Evolutionary conservation across 768 basidiomycete species (phyloP).

Genomic region (Imleria badia): DNA sequence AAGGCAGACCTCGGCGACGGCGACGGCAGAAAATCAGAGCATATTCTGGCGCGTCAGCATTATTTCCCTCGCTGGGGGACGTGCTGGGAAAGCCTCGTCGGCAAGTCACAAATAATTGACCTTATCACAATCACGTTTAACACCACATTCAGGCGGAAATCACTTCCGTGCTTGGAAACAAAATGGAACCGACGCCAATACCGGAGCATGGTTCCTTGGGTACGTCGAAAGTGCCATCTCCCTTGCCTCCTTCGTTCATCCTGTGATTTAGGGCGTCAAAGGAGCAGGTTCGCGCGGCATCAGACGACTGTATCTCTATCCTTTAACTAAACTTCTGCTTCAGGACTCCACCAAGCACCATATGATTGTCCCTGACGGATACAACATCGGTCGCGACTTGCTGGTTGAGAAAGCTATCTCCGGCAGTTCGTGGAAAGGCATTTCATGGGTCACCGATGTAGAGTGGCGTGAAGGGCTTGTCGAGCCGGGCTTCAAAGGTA

Average conservation of each 20-base stretch:
- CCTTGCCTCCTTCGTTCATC: neutral
- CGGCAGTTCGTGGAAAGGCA: conserved; percentile 60
- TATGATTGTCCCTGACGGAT: conserved; percentile 74
- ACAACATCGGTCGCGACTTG: conserved; percentile 80
- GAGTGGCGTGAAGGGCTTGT: conserved; percentile 74
- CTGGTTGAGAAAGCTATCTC: conserved; percentile 65
- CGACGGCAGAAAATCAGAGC: conserved; percentile 63
- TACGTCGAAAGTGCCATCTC: conserved; percentile 32
- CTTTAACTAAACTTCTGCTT: conserved; percentile 1
- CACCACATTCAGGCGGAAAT: conserved; percentile 59
- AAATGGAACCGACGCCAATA: conserved; percentile 70
- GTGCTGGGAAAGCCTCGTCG: conserved; percentile 84
- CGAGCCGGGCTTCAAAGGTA: conserved; percentile 67
- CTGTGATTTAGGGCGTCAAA: conserved; percentile 58
- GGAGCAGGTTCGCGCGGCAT: conserved; percentile 48
- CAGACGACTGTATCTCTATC: neutral
- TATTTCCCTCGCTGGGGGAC: conserved; percentile 81
- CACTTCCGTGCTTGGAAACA: conserved; percentile 91
- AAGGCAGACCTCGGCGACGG: conserved; percentile 85
- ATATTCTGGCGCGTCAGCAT: conserved; percentile 72
- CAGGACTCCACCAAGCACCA: conserved; percentile 64
- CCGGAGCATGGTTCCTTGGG: conserved; percentile 86
- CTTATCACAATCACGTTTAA: neutral
- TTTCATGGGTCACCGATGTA: conserved; percentile 75
- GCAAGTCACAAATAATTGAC: conserved; percentile 28